Evolutionary conservation across 305 asterid genomes (phyloP).

Genomic region (Solanum hybrid): DNA sequence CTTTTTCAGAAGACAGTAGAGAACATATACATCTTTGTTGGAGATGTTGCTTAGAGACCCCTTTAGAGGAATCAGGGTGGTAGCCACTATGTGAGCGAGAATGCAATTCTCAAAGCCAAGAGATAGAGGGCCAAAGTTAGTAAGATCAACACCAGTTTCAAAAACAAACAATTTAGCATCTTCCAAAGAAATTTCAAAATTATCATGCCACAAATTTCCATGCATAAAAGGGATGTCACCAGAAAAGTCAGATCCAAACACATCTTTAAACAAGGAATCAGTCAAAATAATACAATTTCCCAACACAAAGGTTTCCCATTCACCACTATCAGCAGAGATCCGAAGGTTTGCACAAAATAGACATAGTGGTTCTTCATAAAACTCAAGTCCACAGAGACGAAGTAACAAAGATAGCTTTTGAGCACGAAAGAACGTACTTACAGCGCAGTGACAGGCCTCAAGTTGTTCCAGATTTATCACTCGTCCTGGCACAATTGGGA

Average conservation of each 20-base stretch:
- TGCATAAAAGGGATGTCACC: neutral
- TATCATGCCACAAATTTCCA: neutral
- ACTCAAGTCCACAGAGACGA: neutral
- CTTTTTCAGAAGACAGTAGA: neutral
- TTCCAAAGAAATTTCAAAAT: neutral
- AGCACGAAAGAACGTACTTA: neutral
- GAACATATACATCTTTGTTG: neutral
- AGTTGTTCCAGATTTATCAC: neutral
- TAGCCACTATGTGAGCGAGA: neutral
- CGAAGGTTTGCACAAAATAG: neutral
- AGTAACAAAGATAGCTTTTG: neutral
- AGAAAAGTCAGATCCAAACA: neutral
- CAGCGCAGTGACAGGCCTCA: neutral
- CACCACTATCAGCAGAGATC: neutral
- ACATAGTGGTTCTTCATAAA: neutral
- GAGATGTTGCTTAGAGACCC: neutral
- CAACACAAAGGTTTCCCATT: neutral
- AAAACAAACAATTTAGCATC: neutral
- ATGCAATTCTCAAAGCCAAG: neutral
- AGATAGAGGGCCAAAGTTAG: neutral
- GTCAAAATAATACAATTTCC: too few species aligned
- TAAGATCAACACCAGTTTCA: neutral
- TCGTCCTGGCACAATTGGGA: too few species aligned
- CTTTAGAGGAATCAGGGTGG: neutral
- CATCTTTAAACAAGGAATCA: neutral